phyloP scores from a whole-genome alignment of 495 filamentous ascomycete genomes.

The Penicillium coprophilum region DNA sequence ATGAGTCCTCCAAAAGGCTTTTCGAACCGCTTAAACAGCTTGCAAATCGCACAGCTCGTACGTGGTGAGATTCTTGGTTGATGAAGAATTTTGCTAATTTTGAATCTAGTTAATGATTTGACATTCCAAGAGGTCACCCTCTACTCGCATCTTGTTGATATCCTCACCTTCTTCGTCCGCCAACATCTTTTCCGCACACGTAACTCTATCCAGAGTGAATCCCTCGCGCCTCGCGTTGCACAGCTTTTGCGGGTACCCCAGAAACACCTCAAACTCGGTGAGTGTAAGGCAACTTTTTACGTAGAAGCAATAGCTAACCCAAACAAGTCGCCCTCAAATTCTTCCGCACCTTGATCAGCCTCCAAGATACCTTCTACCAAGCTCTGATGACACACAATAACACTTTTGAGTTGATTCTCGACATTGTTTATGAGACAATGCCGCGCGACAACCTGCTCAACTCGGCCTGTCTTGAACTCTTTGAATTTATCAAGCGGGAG shows the following conservation, averaged over 20 bases:
- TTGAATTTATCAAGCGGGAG: constrained; percentile 86
- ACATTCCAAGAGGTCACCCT: constrained; percentile 80
- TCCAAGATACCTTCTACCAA: constrained; percentile 92
- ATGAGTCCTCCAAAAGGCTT: constrained; percentile 79
- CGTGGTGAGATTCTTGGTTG: constrained; percentile 22
- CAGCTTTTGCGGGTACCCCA: constrained; percentile 83
- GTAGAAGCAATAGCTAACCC: constrained; percentile 11
- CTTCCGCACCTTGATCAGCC: constrained; percentile 80
- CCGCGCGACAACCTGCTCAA: constrained; percentile 94
- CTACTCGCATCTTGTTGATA: constrained; percentile 88
- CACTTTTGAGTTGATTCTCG: constrained; percentile 83
- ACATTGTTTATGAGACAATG: constrained; percentile 87
- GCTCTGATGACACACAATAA: constrained; percentile 80
- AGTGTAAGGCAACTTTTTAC: constrained; percentile 29
- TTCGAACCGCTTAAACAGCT: constrained; percentile 86
- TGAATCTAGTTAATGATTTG: constrained; percentile 55
- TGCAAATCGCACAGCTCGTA: constrained; percentile 61
- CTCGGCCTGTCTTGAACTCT: constrained; percentile 94
- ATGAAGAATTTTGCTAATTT: constrained; percentile 16
- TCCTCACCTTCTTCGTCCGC: constrained; percentile 91
- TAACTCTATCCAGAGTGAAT: constrained; percentile 80
- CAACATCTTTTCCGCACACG: constrained; percentile 84
- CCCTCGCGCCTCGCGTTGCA: constrained; percentile 74
- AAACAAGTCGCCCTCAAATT: constrained; percentile 86
- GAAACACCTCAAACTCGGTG: constrained; percentile 91